Base-by-base conservation (phyloP, 805 yeast genomes). In the Saccharomycopsis fodiens region DNA sequence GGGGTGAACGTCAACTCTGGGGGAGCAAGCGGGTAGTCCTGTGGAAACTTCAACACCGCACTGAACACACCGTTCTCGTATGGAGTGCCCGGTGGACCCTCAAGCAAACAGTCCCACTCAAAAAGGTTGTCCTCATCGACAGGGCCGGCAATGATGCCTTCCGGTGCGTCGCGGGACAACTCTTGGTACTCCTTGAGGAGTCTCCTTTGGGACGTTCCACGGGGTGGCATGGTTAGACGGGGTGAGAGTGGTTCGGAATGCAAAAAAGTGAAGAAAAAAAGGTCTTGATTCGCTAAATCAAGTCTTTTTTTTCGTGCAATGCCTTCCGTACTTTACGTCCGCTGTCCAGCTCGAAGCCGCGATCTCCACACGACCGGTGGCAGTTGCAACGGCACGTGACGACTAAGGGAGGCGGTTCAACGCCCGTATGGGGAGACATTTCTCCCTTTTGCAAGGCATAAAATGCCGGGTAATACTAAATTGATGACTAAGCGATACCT, bases 141-240 rank as follows among this genome's bases (percentile, higher is more conserved):
- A 0, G 98, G 98, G 1, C 95, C 95, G 0, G 98, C 98, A 4
- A 88, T 77, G 30, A 91, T 85, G 1, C 98, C 98, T 25, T 94
- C 97, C 0, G 97, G 96, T 0, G 95, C 82, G 52, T 89, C 95
- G 53, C 75, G 76, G 15, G 81, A 68, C 21, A 93, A 74, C 62
- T 87, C 96, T 60, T 86, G 91, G 60, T 83, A 82, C 62, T 93
- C 98, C 54, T 87, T 87, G 58, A 88, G 71, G 25, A 93, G 74
- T 50, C 98, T 69, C 55, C 83, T 80, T 52, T 85, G 94, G 3
- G 98, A 97, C 7, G 94, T 85, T 55, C 10, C 7, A 15, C 45
- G 29, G 6, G 6, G 29, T 25, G 29, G 10, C 29, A 25, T 10
- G 10, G 10, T 25, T 25, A 6, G 6, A 25, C 10, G 29, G 29